Base-by-base conservation (phyloP, 768 basidiomycete genomes). In the Boletus barrowsii region DNA sequence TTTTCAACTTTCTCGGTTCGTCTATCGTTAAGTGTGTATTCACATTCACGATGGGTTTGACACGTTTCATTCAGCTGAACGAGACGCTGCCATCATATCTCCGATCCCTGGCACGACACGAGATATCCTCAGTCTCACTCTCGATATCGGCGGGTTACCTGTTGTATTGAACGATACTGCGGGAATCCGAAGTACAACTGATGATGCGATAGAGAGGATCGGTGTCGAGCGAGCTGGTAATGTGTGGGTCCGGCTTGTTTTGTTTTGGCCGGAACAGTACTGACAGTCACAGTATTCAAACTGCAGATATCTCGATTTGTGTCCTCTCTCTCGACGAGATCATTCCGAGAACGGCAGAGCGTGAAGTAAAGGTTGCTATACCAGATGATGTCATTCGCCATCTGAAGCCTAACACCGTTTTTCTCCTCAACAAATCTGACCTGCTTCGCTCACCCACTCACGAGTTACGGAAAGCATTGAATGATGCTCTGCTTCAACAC, bases 21-120 rank as follows among this genome's bases (percentile, higher is more conserved):
- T 62, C 33, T 11, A 37, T 41, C 1, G 26, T 43, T 37, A 18
- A 10, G 20, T 35, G 1, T 43, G 26, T 35, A 35, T 35, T 35
- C 33, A 35, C 10, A 35, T 33, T n/a, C 15, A 17, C 33, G 10
- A 18, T 20, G 1, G 14, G 2, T 39, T 32, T 47, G 5, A 57
- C 22, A 10, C 20, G 14, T 48, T 36, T 26, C 46, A n/a, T 47
- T 11, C 53, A 94, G 93, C 90, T 5, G 88, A 88, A 58, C 78
- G 93, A 14, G 90, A 92, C 56, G 93, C 90, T 1, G 90, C 94
- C 0, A 95, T 97, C 51, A 91, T 94, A 14, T 93, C 93, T 0
- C 78, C 87, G 4, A 76, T 92, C 18, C 88, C 93, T 0, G 93
- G 93, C 0, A 97, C 93, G 3, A 97, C 93, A 5, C 79, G 94